Evolutionary conservation across 2,329 filamentous ascomycete genomes (phyloP).

Genomic region (Venturia carpophila): DNA sequence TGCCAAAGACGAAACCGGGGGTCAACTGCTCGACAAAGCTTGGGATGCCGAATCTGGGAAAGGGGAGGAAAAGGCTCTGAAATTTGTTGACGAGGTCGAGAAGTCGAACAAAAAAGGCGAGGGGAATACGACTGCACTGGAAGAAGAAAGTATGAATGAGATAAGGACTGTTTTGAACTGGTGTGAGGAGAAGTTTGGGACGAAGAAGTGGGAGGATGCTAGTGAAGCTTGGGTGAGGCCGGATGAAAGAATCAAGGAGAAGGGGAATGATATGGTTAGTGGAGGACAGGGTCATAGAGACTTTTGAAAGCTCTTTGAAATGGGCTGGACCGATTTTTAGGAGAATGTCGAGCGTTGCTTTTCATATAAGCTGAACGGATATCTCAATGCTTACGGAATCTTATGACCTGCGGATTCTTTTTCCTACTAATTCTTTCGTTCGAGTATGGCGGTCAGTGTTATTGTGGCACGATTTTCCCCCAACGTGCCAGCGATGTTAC

Average conservation of each 20-base stretch:
- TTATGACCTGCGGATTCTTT: too few relatives aligned
- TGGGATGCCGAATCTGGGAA: constrained; percentile 17
- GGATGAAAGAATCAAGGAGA: constrained; percentile 31
- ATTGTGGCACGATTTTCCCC: too few relatives aligned
- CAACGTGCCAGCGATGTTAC: too few relatives aligned
- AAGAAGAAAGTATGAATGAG: constrained; percentile 33
- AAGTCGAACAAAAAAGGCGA: constrained; percentile 28
- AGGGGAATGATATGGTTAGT: constrained; percentile 38
- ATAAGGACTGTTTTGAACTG: constrained; percentile 36
- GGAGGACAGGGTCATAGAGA: constrained; percentile 38
- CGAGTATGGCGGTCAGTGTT: too few relatives aligned
- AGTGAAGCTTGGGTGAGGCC: constrained; percentile 37
- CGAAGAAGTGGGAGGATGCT: constrained; percentile 36
- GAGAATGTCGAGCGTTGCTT: too few relatives aligned
- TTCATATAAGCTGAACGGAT: too few relatives aligned
- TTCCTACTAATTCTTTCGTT: too few relatives aligned
- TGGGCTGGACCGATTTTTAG: too few relatives aligned
- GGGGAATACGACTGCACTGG: constrained; percentile 28
- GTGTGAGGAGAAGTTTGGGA: constrained; percentile 41
- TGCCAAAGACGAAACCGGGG: constrained; percentile 21
- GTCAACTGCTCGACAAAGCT: constrained; percentile 20
- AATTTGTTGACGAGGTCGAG: constrained; percentile 34
- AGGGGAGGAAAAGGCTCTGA: constrained; percentile 22
- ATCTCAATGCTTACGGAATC: too few relatives aligned
- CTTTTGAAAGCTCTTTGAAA: constrained; percentile 30